A percentile compares a stretch with the other conserved stretches of the same genome.
Conservation (phyloP, 1,284 basidiomycete species). For the Anthracocystis panici-leucophaei region DNA sequence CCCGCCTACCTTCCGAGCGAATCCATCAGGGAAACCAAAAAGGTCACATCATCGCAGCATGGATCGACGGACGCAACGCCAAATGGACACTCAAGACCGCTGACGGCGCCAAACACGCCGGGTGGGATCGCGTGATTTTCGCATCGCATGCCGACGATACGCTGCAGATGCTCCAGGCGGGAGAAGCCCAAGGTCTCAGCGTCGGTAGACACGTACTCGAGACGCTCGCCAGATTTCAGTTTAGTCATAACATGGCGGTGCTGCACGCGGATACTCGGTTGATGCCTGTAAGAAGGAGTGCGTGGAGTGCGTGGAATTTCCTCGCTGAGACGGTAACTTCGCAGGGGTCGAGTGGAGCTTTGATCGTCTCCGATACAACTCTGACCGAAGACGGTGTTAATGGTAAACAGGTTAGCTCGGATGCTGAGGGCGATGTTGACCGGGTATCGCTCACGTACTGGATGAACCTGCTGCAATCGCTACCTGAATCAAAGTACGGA, state of each 20-base stretch:
- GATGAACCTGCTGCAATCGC: conserved; percentile 84
- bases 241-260: conserved; percentile 79
- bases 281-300: conserved; percentile 51
- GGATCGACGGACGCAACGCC: conserved; percentile 28
- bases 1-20: conserved; percentile 18
- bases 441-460: conserved; percentile 73
- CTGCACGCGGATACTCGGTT: conserved; percentile 74
- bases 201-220: conserved; percentile 76
- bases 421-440: conserved; percentile 36
- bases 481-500: conserved; percentile 75
- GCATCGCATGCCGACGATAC: conserved; percentile 81
- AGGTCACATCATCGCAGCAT: conserved; percentile 29
- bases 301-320: conserved; percentile 64
- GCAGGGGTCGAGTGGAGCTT: neutral
- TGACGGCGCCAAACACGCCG: conserved; percentile 67
- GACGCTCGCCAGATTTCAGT: conserved; percentile 68
- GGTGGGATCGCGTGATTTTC: conserved; percentile 79
- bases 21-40: conserved; percentile 32
- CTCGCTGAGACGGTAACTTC: conserved; percentile 51
- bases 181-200: conserved; percentile 69
- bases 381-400: conserved; percentile 11
- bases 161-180: conserved; percentile 73
- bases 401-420: conserved; percentile 15
- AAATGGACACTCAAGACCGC: conserved; percentile 68
- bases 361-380: neutral